phyloP scores from a whole-genome alignment of 2,329 filamentous ascomycete species.

The Beauveria asiatica region DNA sequence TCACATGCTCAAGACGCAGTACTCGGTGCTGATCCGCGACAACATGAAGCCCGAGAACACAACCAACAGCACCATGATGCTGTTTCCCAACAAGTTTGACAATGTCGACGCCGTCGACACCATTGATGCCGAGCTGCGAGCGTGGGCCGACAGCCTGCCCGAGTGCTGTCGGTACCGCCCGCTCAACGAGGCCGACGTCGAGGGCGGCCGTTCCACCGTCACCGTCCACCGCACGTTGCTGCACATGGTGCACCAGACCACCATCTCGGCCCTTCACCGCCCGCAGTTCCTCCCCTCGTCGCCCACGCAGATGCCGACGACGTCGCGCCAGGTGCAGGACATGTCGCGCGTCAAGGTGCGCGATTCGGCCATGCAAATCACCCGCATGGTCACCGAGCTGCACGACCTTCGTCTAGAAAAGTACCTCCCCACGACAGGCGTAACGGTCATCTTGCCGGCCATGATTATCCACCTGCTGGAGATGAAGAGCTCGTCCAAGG shows the following conservation, averaged over 20 bases:
- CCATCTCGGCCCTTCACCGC: slow-evolving; percentile 80
- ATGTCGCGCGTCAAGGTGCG: slow-evolving; percentile 75
- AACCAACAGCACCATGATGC: slow-evolving; percentile 74
- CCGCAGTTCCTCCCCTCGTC: slow-evolving; percentile 80
- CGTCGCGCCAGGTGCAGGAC: slow-evolving; percentile 65
- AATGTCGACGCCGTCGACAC: slow-evolving; percentile 69
- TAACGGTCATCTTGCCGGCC: slow-evolving; percentile 82
- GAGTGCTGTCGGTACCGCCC: slow-evolving; percentile 60
- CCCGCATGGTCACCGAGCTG: slow-evolving; percentile 70
- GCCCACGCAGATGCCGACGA: slow-evolving; percentile 41
- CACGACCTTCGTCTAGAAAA: slow-evolving; percentile 64
- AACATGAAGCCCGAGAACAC: slow-evolving; percentile 70
- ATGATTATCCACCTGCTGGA: slow-evolving; percentile 92
- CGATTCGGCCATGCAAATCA: slow-evolving; percentile 77
- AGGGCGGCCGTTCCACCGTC: slow-evolving; percentile 50
- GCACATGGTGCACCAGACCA: slow-evolving; percentile 91
- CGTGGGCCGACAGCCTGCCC: slow-evolving; percentile 68
- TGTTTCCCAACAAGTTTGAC: slow-evolving; percentile 84
- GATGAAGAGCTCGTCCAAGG: slow-evolving; percentile 73
- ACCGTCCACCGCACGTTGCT: slow-evolving; percentile 74
- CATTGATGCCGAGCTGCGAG: slow-evolving; percentile 70
- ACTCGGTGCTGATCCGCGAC: slow-evolving; percentile 81
- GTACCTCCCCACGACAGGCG: slow-evolving; percentile 79
- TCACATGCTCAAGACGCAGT: slow-evolving; percentile 82
- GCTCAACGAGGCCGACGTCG: slow-evolving; percentile 44